Evolutionary conservation across 1,284 basidiomycete species (phyloP).

Genomic region (Microbotryum lychnidis-dioicae): DNA sequence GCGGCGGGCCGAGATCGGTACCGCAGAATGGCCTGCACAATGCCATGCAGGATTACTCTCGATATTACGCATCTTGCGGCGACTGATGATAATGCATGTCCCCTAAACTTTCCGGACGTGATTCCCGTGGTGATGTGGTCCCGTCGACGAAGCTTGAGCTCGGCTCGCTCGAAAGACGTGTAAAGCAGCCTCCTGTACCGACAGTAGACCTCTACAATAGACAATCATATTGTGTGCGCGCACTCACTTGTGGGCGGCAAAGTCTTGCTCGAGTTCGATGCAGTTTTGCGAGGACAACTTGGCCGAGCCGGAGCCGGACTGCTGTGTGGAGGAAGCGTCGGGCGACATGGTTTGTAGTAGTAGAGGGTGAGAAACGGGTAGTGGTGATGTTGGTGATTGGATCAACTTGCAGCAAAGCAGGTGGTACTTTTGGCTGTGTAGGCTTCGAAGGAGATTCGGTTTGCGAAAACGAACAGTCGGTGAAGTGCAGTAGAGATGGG

Average conservation of each 20-base stretch:
- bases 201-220: neutral
- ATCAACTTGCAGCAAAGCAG: too few relatives aligned
- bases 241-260: conserved; percentile 72
- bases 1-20: neutral
- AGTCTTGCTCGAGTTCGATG: conserved; percentile 71
- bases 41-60: too few relatives aligned
- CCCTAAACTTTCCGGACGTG: neutral
- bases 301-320: neutral
- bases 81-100: neutral
- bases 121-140: too few relatives aligned
- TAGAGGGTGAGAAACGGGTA: too few relatives aligned
- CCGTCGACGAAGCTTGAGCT: neutral
- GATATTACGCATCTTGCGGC: neutral
- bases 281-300: conserved; percentile 50
- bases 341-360: too few relatives aligned
- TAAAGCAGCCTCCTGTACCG: neutral
- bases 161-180: neutral
- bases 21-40: neutral
- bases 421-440: too few relatives aligned
- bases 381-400: too few relatives aligned
- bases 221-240: neutral
- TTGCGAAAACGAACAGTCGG: too few relatives aligned
- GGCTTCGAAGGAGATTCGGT: too few relatives aligned
- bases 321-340: too few relatives aligned
- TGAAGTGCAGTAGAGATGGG: too few relatives aligned